Base-by-base conservation (phyloP, 2,329 filamentous ascomycete genomes). In the Colletotrichum navitas region DNA sequence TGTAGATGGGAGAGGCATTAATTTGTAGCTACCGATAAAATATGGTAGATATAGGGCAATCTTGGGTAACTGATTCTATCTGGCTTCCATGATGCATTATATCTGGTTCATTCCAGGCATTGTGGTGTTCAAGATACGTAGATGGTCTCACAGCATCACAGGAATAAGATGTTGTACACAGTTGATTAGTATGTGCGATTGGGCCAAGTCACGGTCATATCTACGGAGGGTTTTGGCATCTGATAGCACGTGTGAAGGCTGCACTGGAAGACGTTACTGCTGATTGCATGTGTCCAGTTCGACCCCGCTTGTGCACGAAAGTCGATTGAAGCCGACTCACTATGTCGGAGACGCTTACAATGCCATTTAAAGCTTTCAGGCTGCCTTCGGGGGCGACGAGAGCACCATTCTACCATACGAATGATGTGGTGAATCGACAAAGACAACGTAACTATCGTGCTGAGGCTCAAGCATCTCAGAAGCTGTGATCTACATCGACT, bases 1-100 rank as follows among this genome's bases (percentile, higher is more conserved):
- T 0, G 63, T 47, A 2, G 67, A 63, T 1, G 74, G 66, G 0
- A 74, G 49, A n/a, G 4, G 47, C 63, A 34, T 73, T 65, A 5
- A 61, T 41, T n/a, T 67, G 29, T 56, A 7, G 56, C 49, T 6
- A 56, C 32, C 32, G n/a, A n/a, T 41, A 29, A 18, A n/a, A 55
- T 18, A 14, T 49, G 18, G 8, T 51, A 29, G 8, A 16, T 1
- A 7, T 21, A 7, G 1, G 21, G 5, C 29, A 11, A 21, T 54
- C 0, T 21, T 21, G 3, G 2, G 18, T 1, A 54, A 12, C 14
- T 14, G 5, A 5, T 34, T 34, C 29, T n/a, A 3, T n/a, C 18
- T 3, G 2, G 14, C 7, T n/a, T 32, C 8, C 5, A 34, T 8
- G 1, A 21, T 26, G 1, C 2, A 3, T 8, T n/a, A 5, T 14